phyloP scores from a whole-genome alignment of 352 stramenopile species.

The Globisporangium paroecandrum region DNA sequence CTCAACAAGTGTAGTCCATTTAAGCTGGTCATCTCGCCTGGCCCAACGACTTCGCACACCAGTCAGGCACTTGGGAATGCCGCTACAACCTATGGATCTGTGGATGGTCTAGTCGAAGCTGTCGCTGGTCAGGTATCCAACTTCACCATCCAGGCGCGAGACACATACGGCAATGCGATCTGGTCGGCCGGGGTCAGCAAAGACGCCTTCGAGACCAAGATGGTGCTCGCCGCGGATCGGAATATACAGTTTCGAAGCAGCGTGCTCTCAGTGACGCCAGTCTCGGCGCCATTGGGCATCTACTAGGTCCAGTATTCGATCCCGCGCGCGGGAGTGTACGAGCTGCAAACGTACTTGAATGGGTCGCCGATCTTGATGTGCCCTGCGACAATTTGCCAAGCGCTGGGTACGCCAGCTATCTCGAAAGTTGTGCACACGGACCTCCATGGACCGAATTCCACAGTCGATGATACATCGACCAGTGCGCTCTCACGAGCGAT shows the following conservation, averaged over 20 bases:
- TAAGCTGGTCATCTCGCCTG: constrained; percentile 78
- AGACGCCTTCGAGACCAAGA: constrained; percentile 86
- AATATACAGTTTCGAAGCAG: constrained; percentile 85
- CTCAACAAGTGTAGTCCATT: constrained; percentile 95
- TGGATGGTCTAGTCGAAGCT: constrained; percentile 89
- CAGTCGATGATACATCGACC: constrained; percentile 67
- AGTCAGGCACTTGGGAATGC: constrained; percentile 83
- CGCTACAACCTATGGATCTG: constrained; percentile 46
- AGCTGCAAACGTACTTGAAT: constrained; percentile 76
- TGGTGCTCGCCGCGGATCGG: constrained; percentile 56
- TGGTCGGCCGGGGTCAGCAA: constrained; percentile 26
- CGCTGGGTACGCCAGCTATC: constrained; percentile 45
- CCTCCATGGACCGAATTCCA: constrained; percentile 86
- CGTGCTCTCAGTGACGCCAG: constrained; percentile 34
- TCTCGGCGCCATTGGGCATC: constrained; percentile 46
- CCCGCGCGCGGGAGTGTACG: constrained; percentile 84
- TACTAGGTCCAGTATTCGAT: constrained; percentile 95
- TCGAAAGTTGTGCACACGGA: constrained; percentile 88
- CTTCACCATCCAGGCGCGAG: constrained; percentile 95
- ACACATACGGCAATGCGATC: constrained; percentile 90
- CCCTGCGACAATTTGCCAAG: constrained; percentile 48
- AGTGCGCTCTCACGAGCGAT: constrained; percentile 71
- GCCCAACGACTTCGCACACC: constrained; percentile 83
- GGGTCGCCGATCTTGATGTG: constrained; percentile 90
- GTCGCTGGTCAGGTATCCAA: constrained; percentile 89